phyloP scores from a whole-genome alignment of 306 rosid species.

The Vicia villosa region DNA sequence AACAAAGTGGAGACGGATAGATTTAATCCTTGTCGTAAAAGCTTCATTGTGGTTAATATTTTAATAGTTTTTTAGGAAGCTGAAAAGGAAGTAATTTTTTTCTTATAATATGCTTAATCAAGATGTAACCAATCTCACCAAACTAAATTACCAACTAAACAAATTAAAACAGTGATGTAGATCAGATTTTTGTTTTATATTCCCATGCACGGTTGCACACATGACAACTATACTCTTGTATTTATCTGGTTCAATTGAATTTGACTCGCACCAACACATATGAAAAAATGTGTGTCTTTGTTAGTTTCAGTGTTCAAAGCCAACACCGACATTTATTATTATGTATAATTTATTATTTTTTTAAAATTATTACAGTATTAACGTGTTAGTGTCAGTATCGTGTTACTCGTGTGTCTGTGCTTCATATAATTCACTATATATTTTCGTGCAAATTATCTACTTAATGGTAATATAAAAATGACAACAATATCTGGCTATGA shows the following conservation, averaged over 20 bases:
- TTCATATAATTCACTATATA: too few species aligned
- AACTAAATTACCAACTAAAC: neutral
- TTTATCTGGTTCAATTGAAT: neutral
- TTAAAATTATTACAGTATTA: too few species aligned
- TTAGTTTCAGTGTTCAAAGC: too few species aligned
- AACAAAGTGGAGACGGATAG: too few species aligned
- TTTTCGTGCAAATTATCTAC: too few species aligned
- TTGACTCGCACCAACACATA: neutral
- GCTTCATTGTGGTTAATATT: neutral
- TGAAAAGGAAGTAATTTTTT: too few species aligned
- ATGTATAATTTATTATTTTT: too few species aligned
- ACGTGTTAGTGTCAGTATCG: too few species aligned
- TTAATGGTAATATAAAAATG: neutral
- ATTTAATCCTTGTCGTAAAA: neutral
- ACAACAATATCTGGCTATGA: conserved; percentile 1
- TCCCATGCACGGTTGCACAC: conserved; percentile 17
- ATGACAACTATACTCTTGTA: neutral
- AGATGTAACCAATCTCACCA: neutral
- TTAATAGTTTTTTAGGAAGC: too few species aligned
- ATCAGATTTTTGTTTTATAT: neutral
- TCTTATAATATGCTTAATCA: neutral
- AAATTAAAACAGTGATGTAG: neutral
- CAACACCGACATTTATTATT: too few species aligned
- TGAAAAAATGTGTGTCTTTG: too few species aligned
- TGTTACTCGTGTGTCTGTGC: too few species aligned